Base-by-base conservation (phyloP, 129 eudicot genomes). In the Gnaphalium uliginosum region DNA sequence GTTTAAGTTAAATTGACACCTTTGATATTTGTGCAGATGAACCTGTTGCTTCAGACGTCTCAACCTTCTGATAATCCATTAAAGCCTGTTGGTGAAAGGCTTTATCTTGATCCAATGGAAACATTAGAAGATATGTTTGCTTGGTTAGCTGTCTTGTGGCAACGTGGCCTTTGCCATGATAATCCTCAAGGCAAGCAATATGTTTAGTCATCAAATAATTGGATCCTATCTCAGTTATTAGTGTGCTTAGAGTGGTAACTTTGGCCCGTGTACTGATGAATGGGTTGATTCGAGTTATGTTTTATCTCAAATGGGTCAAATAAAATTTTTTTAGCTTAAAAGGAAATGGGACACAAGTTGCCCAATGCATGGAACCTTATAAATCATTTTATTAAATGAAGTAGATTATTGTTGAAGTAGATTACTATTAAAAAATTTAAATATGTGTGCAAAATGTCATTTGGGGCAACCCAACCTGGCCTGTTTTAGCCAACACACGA, bases 121-220 rank as follows among this genome's bases (percentile, higher is more conserved):
- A 85, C 87, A 41, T 62, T 84, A 57, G 83, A 83, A 78, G 85
- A 86, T 39, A 86, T 82, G 72, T 94, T 87, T 78, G 82, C 81
- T 66, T 91, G 99, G 96, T 76, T 95, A 81, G 86, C 94, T 86
- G 87, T 95, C 25, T 81, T 95, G 86, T 95, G 97, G 99, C 90
- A 86, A 71, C 88, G 92, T 32, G 99, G 97, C 62, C 89, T 95
- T 71, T 89, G 81, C 84, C 99, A 95, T 84, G 96, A 91, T 77
- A 95, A 95, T 75, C 99, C 99, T 60, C 99, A 82, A 82, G 98
- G 98, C 87, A 83, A 59, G 85, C 50, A 24, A 57, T 67, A 54
- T 73, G 61, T 26, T 9, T 50, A 10, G 79, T 72, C 23, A n/a
- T 29, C 32, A 29, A 29, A 29, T 29, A 29, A 29, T 21, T 7